Percentiles rank a stretch among this genome's conserved stretches.
These are phyloP conservation scores for Phellinidium pouzarii DNA, from an alignment of 1,284 basidiomycete genomes.

Conservation along the genomic window DNA sequence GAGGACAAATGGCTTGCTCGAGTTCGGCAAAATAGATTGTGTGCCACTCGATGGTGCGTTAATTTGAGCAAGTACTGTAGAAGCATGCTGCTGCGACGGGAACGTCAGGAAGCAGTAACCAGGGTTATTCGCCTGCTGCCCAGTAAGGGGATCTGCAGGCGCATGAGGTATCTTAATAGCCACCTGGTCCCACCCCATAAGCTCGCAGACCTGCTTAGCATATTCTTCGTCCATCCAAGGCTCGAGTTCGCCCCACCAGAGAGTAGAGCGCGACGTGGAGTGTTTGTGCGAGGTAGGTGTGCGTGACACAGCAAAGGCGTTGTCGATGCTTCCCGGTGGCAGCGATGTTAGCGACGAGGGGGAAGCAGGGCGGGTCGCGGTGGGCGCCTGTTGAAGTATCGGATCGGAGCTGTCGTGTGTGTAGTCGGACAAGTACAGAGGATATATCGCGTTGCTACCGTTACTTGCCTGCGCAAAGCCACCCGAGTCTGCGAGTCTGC, in stretches of 20 bases:
- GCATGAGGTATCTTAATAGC: conserved; percentile 64
- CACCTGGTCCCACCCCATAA: conserved; percentile 75
- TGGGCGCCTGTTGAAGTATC: conserved; percentile 8
- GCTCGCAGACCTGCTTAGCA: conserved; percentile 69
- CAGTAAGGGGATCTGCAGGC: conserved; percentile 48
- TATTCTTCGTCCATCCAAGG: conserved; percentile 92
- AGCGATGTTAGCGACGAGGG: conserved; percentile 4
- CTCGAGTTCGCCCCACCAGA: conserved; percentile 80
- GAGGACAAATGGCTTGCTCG: conserved; percentile 63
- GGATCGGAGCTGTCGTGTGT: conserved; percentile 2
- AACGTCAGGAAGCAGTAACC: conserved; percentile 87
- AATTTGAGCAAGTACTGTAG: conserved; percentile 65
- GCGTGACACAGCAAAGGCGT: background rate
- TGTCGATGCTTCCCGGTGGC: conserved; percentile 11
- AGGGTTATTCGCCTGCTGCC: conserved; percentile 68
- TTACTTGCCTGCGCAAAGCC: background rate
- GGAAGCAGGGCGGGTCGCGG: conserved; percentile 1
- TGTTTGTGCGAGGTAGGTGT: conserved; percentile 24
- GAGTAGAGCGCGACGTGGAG: conserved; percentile 41
- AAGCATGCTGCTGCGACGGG: conserved; percentile 62
- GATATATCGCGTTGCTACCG: conserved; percentile 2
- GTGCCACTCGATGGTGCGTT: conserved; percentile 32
- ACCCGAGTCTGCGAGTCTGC: background rate
- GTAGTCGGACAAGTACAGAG: conserved; percentile 5
- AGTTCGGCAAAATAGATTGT: conserved; percentile 72